Percentiles rank a stretch among this genome's conserved stretches.
phyloP scores from a whole-genome alignment of 1,284 basidiomycete genomes.

The Ceratobasidium sp. region DNA sequence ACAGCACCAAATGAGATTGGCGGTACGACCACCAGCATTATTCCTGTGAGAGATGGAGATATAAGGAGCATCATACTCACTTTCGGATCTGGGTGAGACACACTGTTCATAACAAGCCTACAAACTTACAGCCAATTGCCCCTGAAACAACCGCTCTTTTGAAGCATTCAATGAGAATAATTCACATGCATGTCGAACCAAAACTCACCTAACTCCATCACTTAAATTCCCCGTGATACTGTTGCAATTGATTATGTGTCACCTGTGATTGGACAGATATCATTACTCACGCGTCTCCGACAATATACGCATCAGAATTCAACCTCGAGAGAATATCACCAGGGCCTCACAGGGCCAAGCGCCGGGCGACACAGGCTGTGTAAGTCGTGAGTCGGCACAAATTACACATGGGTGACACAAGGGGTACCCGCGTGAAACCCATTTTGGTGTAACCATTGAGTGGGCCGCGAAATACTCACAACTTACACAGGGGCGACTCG shows the following conservation, averaged over 20 bases:
- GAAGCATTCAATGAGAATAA: too few relatives aligned
- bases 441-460: not conserved
- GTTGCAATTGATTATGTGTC: too few relatives aligned
- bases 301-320: conserved; percentile 92
- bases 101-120: too few relatives aligned
- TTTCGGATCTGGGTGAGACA: conserved; percentile 53
- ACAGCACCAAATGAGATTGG: conserved; percentile 96
- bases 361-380: not conserved
- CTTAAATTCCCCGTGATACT: conserved; percentile 93
- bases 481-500: not conserved
- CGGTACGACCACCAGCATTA: conserved; percentile 96
- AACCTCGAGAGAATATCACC: conserved; percentile 95
- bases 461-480: not conserved
- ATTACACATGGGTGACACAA: not conserved
- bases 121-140: too few relatives aligned
- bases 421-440: not conserved
- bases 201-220: conserved; percentile 78
- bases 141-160: too few relatives aligned
- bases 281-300: conserved; percentile 85
- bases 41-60: conserved; percentile 88
- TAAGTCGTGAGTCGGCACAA: not conserved
- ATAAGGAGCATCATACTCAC: conserved; percentile 98
- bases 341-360: conserved; percentile 68
- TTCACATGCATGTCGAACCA: too few relatives aligned
- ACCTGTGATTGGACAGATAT: too few relatives aligned